These are phyloP conservation scores for Tetracladium setigerum DNA, from an alignment of 495 filamentous ascomycete species.

Conservation along the genomic window DNA sequence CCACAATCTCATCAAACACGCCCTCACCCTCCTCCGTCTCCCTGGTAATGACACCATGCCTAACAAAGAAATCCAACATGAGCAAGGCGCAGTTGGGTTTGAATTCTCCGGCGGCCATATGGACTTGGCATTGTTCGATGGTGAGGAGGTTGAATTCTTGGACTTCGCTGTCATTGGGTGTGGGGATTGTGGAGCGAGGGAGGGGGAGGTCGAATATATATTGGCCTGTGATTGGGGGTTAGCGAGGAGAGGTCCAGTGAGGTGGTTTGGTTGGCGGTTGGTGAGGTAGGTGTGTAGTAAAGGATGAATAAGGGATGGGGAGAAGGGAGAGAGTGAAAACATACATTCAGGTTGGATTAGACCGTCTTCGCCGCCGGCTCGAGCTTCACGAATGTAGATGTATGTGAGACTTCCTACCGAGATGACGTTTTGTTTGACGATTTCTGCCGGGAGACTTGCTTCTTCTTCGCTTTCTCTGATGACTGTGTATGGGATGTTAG, in stretches of 20 bases:
- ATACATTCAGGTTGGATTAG: constrained; percentile 84
- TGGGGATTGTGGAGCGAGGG: constrained; percentile 53
- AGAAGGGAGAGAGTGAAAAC: no score
- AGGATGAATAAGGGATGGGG: no score
- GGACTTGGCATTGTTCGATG: constrained; percentile 64
- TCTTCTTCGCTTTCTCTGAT: constrained; percentile 86
- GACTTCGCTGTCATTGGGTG: constrained; percentile 81
- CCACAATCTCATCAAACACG: constrained; percentile 71
- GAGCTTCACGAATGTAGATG: constrained; percentile 68
- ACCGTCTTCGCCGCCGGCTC: constrained; percentile 79
- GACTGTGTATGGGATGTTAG: no score
- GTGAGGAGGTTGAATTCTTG: constrained; percentile 73
- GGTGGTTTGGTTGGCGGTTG: no score
- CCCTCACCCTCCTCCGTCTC: constrained; percentile 79
- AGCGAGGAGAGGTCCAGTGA: no score
- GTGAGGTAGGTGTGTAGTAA: no score
- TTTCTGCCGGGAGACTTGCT: constrained; percentile 65
- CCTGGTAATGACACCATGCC: constrained; percentile 71
- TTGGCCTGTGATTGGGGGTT: no score
- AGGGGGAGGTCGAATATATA: constrained; percentile 90
- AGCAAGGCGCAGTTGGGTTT: constrained; percentile 91
- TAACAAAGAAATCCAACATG: constrained; percentile 82
- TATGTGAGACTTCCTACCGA: constrained; percentile 72
- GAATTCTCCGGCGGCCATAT: constrained; percentile 65
- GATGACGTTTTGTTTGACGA: constrained; percentile 53